phyloP scores from a whole-genome alignment of 179 eudicot genomes.

The Gypsophila paniculata region DNA sequence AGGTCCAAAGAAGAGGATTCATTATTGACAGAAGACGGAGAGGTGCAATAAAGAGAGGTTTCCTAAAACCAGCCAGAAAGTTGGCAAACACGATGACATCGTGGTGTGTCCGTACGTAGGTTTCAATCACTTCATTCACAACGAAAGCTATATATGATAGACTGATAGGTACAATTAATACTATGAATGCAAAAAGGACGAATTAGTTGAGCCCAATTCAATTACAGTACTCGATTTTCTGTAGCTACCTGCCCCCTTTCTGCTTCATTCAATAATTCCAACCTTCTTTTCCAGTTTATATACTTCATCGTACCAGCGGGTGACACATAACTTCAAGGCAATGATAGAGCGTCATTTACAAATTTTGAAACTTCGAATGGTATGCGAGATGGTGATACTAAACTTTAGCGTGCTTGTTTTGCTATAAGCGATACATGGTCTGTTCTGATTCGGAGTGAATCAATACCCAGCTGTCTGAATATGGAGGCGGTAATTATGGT shows the following conservation, averaged over 20 bases:
- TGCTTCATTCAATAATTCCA: not conserved
- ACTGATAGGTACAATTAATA: not conserved
- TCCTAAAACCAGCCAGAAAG: not conserved
- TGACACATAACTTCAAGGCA: not conserved
- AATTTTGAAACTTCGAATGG: no score
- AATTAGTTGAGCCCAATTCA: slow-evolving; percentile 22
- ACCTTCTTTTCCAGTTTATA: not conserved
- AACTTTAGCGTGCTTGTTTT: not conserved
- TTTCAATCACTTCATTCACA: not conserved
- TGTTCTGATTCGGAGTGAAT: no score
- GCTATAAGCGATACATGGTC: no score
- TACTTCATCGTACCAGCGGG: not conserved
- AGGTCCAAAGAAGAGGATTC: not conserved
- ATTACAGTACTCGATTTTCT: not conserved
- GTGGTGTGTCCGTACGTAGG: no score
- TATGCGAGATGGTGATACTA: not conserved
- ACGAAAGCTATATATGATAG: no score
- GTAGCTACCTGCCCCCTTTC: not conserved
- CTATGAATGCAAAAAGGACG: slow-evolving; percentile 11
- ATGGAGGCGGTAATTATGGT: no score
- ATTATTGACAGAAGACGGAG: not conserved
- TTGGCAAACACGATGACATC: not conserved
- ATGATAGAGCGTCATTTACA: no score
- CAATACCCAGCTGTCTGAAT: no score
- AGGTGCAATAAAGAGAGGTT: not conserved